Evolutionary conservation across 2,329 filamentous ascomycete genomes (phyloP).

Genomic region (Arthrobotrys pseudoclavata): DNA sequence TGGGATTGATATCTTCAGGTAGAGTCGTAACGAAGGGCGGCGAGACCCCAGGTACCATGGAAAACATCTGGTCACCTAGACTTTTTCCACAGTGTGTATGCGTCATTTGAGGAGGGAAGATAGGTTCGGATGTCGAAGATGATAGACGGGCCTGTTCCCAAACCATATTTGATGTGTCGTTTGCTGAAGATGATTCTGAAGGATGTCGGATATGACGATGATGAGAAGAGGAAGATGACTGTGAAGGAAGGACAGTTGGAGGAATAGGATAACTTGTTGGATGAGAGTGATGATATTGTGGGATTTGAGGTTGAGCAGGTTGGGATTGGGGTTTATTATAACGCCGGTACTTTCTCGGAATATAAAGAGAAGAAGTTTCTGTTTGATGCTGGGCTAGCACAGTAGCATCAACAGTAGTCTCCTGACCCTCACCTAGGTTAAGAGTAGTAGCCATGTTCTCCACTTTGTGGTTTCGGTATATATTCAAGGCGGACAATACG

Average conservation of each 20-base stretch:
- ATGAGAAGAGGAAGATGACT: not conserved
- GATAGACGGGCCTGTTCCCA: conserved; percentile 38
- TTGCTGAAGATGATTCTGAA: conserved; percentile 7
- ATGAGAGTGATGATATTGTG: conserved; percentile 27
- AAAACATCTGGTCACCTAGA: conserved; percentile 35
- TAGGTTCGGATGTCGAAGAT: conserved; percentile 40
- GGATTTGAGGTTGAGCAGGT: conserved; percentile 39
- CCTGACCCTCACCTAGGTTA: conserved; percentile 38
- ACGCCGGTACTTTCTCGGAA: conserved; percentile 37
- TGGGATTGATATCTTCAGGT: conserved; percentile 34
- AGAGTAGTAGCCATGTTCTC: conserved; percentile 42
- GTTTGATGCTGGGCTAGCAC: not conserved
- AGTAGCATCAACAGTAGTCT: conserved; percentile 23
- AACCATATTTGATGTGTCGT: conserved; percentile 47
- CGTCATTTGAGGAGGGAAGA: conserved; percentile 28
- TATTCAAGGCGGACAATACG: conserved; percentile 35
- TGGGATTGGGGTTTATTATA: conserved; percentile 28
- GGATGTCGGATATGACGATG: not conserved
- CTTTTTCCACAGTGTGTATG: conserved; percentile 4
- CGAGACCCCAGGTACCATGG: conserved; percentile 36
- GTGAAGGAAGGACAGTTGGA: conserved; percentile 41
- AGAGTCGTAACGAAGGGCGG: conserved; percentile 14
- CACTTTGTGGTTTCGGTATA: conserved; percentile 30
- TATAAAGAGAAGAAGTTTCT: conserved; percentile 2
- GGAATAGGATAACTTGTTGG: conserved; percentile 43